Conservation (phyloP, 306 rosid genomes). For the Cucumis hystrix region DNA sequence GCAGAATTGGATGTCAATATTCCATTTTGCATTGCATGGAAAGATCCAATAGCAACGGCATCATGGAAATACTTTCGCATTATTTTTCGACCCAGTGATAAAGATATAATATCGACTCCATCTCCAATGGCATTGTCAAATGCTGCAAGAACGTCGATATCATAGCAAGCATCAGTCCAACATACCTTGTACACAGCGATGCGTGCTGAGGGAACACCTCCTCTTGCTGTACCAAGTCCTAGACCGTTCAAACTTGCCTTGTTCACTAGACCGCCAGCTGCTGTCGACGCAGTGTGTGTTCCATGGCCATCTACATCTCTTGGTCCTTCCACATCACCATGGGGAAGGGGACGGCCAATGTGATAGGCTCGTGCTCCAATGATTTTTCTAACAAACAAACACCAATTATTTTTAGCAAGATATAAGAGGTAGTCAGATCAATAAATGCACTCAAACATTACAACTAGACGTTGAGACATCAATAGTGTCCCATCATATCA, state of each 20-base stretch:
- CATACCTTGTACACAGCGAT: slow-evolving; percentile 23
- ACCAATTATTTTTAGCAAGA: too few relatives aligned
- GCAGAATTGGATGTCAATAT: neutral
- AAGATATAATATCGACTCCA: slow-evolving; percentile 29
- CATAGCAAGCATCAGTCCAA: neutral
- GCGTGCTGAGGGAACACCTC: slow-evolving; percentile 19
- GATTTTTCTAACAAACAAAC: slow-evolving; percentile 16
- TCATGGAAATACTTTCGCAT: rapidly evolving
- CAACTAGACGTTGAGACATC: too few relatives aligned
- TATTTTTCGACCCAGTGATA: neutral
- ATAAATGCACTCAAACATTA: too few relatives aligned
- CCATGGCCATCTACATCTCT: slow-evolving; percentile 20
- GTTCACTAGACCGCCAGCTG: slow-evolving; percentile 18
- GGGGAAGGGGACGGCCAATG: rapidly evolving
- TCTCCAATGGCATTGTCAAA: slow-evolving; percentile 36
- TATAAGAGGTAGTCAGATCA: too few relatives aligned
- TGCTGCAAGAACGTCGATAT: slow-evolving; percentile 5
- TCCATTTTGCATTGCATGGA: slow-evolving; percentile 28
- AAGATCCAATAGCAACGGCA: slow-evolving; percentile 32
- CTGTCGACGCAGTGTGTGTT: slow-evolving; percentile 23
- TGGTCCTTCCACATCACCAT: slow-evolving; percentile 11
- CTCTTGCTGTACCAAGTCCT: slow-evolving; percentile 19
- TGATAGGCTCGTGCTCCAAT: slow-evolving; percentile 28
- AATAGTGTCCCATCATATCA: too few relatives aligned
- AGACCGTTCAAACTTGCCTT: slow-evolving; percentile 13